A percentile compares a stretch with the other conserved stretches of the same genome.
phyloP scores from a whole-genome alignment of 306 rosid genomes.

The Fragaria vesca region DNA sequence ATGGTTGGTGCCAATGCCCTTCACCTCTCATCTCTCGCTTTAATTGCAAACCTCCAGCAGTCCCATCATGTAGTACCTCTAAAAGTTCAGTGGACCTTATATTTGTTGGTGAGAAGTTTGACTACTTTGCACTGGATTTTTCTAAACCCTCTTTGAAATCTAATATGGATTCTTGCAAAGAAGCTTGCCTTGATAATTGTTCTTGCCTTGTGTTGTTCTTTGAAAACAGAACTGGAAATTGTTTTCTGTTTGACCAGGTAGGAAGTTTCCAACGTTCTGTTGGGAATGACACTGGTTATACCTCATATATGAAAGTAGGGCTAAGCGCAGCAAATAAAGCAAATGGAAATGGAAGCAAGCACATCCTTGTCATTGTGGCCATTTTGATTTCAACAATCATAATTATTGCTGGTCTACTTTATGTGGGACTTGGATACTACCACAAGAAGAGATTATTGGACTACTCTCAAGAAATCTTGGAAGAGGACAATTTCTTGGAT shows the following conservation, averaged over 20 bases:
- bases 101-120: conserved; percentile 33
- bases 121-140: conserved; percentile 36
- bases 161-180: conserved; percentile 26
- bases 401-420: conserved; percentile 24
- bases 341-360: conserved; percentile 20
- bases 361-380: conserved; percentile 27
- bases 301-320: conserved; percentile 24
- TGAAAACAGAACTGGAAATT: conserved; percentile 25
- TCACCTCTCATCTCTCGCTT: conserved; percentile 17
- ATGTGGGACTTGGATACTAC: conserved; percentile 30
- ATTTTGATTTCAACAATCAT: conserved; percentile 27
- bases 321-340: not conserved
- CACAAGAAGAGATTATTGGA: conserved; percentile 28
- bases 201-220: conserved; percentile 38
- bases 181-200: conserved; percentile 35
- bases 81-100: conserved; percentile 23
- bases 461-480: conserved; percentile 31
- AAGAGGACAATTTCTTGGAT: conserved; percentile 48
- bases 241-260: conserved; percentile 35
- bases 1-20: conserved; percentile 34
- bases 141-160: conserved; percentile 25
- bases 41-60: conserved; percentile 26
- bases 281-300: conserved; percentile 21
- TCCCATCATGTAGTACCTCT: conserved; percentile 29
- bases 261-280: conserved; percentile 27